Evolutionary conservation across 805 yeast species (phyloP), one percentile per base, ranked within the genome.

Genomic region (Torulaspora microellipsoides): DNA sequence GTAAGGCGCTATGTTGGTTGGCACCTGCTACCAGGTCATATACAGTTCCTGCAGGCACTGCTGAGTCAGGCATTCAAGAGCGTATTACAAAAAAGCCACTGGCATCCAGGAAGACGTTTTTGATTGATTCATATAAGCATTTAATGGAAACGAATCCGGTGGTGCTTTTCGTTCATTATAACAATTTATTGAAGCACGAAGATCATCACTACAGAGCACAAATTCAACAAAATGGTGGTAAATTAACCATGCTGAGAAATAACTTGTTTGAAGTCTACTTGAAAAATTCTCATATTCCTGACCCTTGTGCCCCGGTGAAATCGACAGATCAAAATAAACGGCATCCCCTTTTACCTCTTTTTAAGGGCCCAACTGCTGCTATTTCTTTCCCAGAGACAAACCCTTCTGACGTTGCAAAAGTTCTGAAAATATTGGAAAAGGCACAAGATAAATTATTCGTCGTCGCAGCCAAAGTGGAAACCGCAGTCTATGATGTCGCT

Each of bases 361-460:
- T 93, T 46, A 69, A 69, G 47, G 98, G 98, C 8, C 96, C 98
- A 17, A 83, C 95, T 2, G 95, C 95, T 1, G 73, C 85, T 8
- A 78, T 91, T 44, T 64, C 84, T 15, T 75, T 88, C 47, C 77
- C 77, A 34, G 78, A 75, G 47, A 70, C 84, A 29, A 83, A 88
- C 51, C 96, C 97, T n/a, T 55, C 67, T 12, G 68, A 70, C 15
- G 85, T 90, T 9, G 76, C 77, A 25, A 70, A 72, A 42, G 77
- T 86, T 3, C 65, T 86, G 54, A 82, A 77, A 56, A 61, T 79
- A 25, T 60, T 89, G 38, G 81, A 79, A 52, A 62, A 72, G 33
- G 76, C 83, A 33, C 79, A 78, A 56, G 96, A 88, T 56, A 80
- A 80, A 60, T 69, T 93, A 52, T 78, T 90, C 46, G 67, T 93